Evolutionary conservation across 1,284 basidiomycete species (phyloP), one percentile per base, ranked within the genome.

Genomic region (Ganoderma multipileum): DNA sequence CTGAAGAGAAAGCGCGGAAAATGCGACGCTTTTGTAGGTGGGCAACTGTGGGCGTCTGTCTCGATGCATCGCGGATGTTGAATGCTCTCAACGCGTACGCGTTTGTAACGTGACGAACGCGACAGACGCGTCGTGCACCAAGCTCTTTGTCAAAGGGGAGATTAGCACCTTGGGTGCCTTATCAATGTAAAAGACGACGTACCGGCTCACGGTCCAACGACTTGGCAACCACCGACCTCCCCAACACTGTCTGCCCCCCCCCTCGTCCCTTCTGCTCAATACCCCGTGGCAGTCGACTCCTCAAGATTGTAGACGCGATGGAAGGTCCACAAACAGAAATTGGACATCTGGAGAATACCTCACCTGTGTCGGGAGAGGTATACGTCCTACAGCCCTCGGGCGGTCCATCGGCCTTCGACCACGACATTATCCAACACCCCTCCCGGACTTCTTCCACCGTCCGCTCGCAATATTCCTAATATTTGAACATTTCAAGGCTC

Each of bases 61-160:
- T 30, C 52, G 28, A 23, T 2, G 47, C 47, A 20, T 50, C 23
- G n/a, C n/a, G n/a, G 9, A 16, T 23, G 47, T 50, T 50, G 47
- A 50, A 50, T 50, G 23, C 23, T 11, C 30, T 55, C 28, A 55
- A 55, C 52, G 9, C 26, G 5, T 16, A 55, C 52, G 52, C 28
- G 52, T 55, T 33, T 33, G 52, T 55, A 55, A 55, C 52, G 52
- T 55, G 52, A 55, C 52, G 23, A 55, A 55, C 28, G 52, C 52
- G 52, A 55, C 28, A 18, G 52, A 55, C 52, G 52, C 52, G 52
- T 55, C 28, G 52, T 28, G 16, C 28, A 28, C 16, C 26, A 55
- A 20, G 18, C 52, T 55, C 28, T 18, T 8, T 55, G 28, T 14
- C 52, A 33, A 55, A 55, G 52, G 52, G 12, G 16, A 6, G 28